Base-by-base conservation (phyloP, 176 grass and related monocot species). In the Carex scoparia region DNA sequence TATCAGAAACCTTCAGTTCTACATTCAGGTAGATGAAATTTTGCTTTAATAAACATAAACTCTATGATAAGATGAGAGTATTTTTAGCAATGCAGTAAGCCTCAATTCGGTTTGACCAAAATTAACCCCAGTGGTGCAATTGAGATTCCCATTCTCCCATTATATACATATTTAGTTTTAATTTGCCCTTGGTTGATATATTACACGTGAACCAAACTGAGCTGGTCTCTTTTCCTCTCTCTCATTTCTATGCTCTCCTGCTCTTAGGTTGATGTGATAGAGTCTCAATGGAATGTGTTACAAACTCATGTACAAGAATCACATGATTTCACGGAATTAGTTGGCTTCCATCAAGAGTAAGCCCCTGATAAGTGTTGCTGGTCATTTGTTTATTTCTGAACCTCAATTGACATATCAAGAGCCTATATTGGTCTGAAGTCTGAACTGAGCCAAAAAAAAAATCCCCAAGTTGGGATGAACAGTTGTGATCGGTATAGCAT, bases 261-360 rank as follows among this genome's bases (percentile, higher is more conserved):
- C 70, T 85, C 75, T 87, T 84, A 99, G 91, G 96, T 99, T 65
- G 96, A 99, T 92, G 96, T 99, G 81, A 99, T 99, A 4, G 96
- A 99, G 87, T 95, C 96, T 16, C 96, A 99, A 35, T 99, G 96
- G 96, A 99, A 95, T 86, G 91, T 95, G 70, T 81, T 99, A 84
- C 96, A 99, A 94, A 75, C 87, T 87, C 93, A 94, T n/a, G 87
- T 95, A 18, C 96, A 99, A 89, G 90, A 99, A 89, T 95, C 93
- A 79, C 96, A 95, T 85, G 96, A 95, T 95, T 99, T 95, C 86
- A 99, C 93, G 56, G 93, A 99, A 85, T 86, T 99, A 88, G 96
- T 99, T 86, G 91, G 84, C 72, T 99, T 91, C 90, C 96, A 95
- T 91, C 96, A 95, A 88, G 93, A 95, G 96, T 95, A 98, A 87